Evolutionary conservation across 2,329 filamentous ascomycete species (phyloP), one percentile per base, ranked within the genome.

Genomic region (Colletotrichum plurivorum): DNA sequence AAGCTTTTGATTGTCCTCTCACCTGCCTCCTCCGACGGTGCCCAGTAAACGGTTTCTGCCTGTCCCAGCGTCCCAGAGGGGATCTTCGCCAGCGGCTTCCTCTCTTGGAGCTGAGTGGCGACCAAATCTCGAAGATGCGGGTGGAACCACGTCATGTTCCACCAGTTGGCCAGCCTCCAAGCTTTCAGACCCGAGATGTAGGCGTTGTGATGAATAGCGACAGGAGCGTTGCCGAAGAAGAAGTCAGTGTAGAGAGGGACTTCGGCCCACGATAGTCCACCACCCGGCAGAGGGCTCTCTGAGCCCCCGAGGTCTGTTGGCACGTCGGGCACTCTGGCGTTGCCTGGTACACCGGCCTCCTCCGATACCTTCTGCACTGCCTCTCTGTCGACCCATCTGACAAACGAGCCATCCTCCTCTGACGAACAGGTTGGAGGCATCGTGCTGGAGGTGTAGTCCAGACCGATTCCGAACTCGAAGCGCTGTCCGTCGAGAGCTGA

Each of bases 381-480:
- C 4, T 71, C 60, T 2, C 52, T 16, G 67, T 81, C 73, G 52
- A 72, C 70, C 5, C 80, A 71, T n/a, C 70, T 51, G 31, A 80
- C 76, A 31, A 82, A 82, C 45, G 65, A 75, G 6, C 78, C 78
- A 59, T 80, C 78, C 45, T 81, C 78, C 55, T 81, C 77, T 9
- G 79, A 74, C 1, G 78, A 80, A 71, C 78, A 79, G 5, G 78
- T 80, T 2, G 78, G 77, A 8, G 76, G 78, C 12, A 79, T 78
- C 1, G 80, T 81, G 53, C 74, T 76, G 60, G 78, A 81, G 71
- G 76, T 77, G 75, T 81, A 80, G 63, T 81, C 80, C 5, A 82
- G 69, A 0, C 80, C 80, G 20, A 82, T 82, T 6, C 80, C 79
- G 20, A 80, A 82, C 53, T 82, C 80, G 54, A 82, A 81, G 22